These are phyloP conservation scores for Ophiocordyceps camponoti-saundersi DNA, from an alignment of 2,329 filamentous ascomycete species.

Conservation along the genomic window DNA sequence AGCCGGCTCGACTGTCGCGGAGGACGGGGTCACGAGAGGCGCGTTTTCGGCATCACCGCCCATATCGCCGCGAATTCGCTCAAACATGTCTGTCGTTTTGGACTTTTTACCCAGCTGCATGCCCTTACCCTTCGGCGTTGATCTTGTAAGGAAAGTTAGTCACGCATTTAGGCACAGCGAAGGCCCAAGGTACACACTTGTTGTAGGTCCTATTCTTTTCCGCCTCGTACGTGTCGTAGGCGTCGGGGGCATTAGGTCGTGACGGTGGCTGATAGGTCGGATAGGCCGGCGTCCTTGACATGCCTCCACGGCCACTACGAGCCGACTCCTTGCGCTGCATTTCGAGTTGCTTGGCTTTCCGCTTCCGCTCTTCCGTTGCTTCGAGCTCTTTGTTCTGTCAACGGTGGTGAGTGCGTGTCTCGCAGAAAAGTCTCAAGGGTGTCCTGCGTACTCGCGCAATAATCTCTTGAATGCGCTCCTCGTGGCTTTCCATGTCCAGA, in stretches of 20 bases:
- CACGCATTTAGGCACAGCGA: background rate
- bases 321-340: constrained; percentile 96
- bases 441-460: constrained; percentile 56
- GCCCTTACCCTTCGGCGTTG: constrained; percentile 73
- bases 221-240: constrained; percentile 87
- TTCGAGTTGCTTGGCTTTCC: constrained; percentile 96
- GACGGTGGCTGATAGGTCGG: constrained; percentile 75
- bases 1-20: constrained; percentile 31
- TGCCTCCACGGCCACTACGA: constrained; percentile 48
- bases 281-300: constrained; percentile 65
- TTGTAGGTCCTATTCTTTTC: constrained; percentile 87
- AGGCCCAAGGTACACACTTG: constrained; percentile 38
- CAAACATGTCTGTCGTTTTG: constrained; percentile 93
- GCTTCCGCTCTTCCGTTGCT: constrained; percentile 93
- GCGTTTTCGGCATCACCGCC: constrained; percentile 68
- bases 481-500: constrained; percentile 97
- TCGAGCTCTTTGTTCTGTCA: constrained; percentile 91
- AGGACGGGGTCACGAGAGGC: constrained; percentile 49
- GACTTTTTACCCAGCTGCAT: constrained; percentile 99
- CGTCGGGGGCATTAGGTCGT: constrained; percentile 57
- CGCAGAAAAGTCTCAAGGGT: background rate
- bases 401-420: constrained; percentile 8
- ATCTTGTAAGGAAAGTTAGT: background rate
- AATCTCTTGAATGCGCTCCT: constrained; percentile 97
- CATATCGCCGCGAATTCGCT: constrained; percentile 81